A percentile compares a stretch with the other conserved stretches of the same genome.
Evolutionary conservation across 2,329 filamentous ascomycete species (phyloP).

Genomic region (Cordyceps javanica): DNA sequence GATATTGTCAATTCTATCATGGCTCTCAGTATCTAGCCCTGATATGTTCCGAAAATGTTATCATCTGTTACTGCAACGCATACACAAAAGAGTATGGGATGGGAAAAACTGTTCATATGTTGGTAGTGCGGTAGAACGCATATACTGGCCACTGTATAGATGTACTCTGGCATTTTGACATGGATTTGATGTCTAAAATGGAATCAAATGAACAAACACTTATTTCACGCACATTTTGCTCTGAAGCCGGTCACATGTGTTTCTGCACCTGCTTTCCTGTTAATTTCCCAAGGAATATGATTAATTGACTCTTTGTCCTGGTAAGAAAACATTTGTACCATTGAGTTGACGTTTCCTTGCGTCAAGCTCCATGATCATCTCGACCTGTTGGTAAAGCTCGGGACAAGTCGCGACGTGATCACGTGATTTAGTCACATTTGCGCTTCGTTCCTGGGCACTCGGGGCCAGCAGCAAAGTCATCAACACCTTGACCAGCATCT

Average conservation of each 20-base stretch:
- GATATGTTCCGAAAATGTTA: conserved; percentile 15
- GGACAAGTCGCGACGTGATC: conserved; percentile 11
- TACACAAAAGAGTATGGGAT: conserved; percentile 8
- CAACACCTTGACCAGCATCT: conserved; percentile 40
- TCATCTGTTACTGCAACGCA: conserved; percentile 10
- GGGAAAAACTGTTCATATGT: conserved; percentile 13
- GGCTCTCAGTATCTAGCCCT: conserved; percentile 74
- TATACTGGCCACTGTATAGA: conserved; percentile 9
- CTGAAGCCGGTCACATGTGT: neutral
- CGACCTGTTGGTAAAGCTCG: neutral
- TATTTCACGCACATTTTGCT: neutral
- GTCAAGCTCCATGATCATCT: too few relatives aligned
- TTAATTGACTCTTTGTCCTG: neutral
- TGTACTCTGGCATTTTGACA: neutral
- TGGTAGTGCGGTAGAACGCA: conserved; percentile 12
- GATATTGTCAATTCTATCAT: conserved; percentile 99
- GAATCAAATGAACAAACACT: conserved; percentile 11
- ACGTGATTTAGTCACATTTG: conserved; percentile 12
- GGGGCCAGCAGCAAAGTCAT: conserved; percentile 38
- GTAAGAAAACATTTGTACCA: neutral
- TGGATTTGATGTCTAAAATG: conserved; percentile 11
- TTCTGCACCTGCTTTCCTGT: neutral
- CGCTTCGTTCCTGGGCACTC: conserved; percentile 20
- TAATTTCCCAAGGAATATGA: neutral
- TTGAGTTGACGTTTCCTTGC: neutral